Base-by-base conservation (phyloP, 768 basidiomycete genomes). In the Trametes elegans region DNA sequence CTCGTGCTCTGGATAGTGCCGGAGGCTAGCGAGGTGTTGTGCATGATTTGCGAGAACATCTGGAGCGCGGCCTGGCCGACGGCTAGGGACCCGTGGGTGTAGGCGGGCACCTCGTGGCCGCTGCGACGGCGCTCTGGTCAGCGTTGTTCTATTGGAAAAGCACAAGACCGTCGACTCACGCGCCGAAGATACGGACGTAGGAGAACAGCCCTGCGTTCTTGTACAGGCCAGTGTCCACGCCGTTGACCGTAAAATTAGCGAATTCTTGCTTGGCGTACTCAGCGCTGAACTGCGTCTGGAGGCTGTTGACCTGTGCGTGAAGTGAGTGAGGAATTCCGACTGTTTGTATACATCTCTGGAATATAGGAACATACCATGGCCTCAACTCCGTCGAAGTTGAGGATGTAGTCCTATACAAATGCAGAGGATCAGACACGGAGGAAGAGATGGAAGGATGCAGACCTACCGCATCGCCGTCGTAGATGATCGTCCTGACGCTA, bases 141-240 rank as follows among this genome's bases (percentile, higher is more conserved):
- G 42, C 42, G 23, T 21, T 16, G 8, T 11, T 10, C 16, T 8
- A 34, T 9, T 18, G 32, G 27, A 3, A 11, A 27, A 26, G n/a
- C 21, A 14, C 24, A 39, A 14, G 39, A 19, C n/a, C 10, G 24
- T 28, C 1, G 3, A 64, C 64, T 63, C 49, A 65, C 64, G 67
- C 65, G 29, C 65, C 65, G 53, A 68, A 79, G 23, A 83, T 73
- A 10, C 82, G 74, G 16, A 84, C 64, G 58, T 83, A 84, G 13
- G 81, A 81, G 64, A 78, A 76, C 1, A 71, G 79, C 11, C 82
- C 82, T 5, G 82, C 81, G 50, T 81, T 82, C 70, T 84, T 84
- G 70, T 70, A 82, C 26, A 78, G 66, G 3, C 82, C 83, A 5
- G 83, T 70, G 2, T 66, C 54, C 51, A 77, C 71, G 0, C 83